phyloP scores from a whole-genome alignment of 1,139 yeast species.

The Diutina ranongensis region DNA sequence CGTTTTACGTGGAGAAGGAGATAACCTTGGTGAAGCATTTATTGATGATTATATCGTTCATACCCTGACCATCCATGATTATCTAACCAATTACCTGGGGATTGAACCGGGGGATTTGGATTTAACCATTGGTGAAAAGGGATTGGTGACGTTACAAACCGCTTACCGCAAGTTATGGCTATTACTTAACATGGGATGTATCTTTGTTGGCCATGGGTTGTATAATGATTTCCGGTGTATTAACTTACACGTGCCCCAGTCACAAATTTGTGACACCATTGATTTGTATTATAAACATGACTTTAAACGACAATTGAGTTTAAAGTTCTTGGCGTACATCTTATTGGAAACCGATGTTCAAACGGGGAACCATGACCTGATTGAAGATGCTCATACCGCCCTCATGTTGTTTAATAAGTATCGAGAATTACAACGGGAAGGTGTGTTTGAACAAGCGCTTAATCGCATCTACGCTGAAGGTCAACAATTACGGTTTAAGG shows the following conservation, averaged over 20 bases:
- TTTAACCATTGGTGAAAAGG: conserved; percentile 50
- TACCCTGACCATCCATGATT: conserved; percentile 62
- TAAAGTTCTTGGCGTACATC: conserved; percentile 79
- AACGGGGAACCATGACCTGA: conserved; percentile 90
- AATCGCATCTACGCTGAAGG: conserved; percentile 73
- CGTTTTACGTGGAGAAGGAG: conserved; percentile 68
- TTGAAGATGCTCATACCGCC: conserved; percentile 91
- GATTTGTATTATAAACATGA: conserved; percentile 64
- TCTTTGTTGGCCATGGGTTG: conserved; percentile 92
- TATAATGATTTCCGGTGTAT: conserved; percentile 87
- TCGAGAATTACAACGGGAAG: conserved; percentile 43
- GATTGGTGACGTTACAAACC: conserved; percentile 70
- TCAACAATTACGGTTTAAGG: conserved; percentile 30
- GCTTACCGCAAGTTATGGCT: conserved; percentile 88
- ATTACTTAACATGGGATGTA: conserved; percentile 75
- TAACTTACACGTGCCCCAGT: conserved; percentile 74
- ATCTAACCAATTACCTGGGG: conserved; percentile 84
- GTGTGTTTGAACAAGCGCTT: conserved; percentile 50
- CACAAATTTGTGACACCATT: conserved; percentile 84
- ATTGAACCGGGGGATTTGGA: conserved; percentile 87
- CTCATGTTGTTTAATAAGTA: conserved; percentile 65
- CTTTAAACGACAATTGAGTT: conserved; percentile 66
- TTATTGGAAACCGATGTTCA: conserved; percentile 71
- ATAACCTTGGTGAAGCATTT: conserved; percentile 62
- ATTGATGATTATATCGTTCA: conserved; percentile 89